Evolutionary conservation across 768 basidiomycete species (phyloP).

Genomic region (Dioszegia hungarica): DNA sequence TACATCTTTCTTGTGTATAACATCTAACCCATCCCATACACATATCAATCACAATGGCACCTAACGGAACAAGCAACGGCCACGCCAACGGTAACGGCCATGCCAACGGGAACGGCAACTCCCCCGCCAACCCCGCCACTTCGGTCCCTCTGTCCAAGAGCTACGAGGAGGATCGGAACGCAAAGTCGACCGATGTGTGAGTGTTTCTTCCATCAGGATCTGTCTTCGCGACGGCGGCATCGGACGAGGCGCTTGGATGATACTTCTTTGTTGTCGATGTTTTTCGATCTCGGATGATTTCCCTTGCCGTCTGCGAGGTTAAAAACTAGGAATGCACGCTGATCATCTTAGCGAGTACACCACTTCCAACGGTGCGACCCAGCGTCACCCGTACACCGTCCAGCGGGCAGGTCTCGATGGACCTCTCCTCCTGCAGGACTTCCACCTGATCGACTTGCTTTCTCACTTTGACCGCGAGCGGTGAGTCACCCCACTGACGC

Average conservation of each 20-base stretch:
- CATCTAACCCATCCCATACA: neutral
- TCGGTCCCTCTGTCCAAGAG: conserved; percentile 10
- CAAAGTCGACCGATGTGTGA: conserved; percentile 32
- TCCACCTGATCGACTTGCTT: conserved; percentile 71
- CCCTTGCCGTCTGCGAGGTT: too few species aligned
- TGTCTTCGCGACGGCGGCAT: too few species aligned
- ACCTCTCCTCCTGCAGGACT: conserved; percentile 78
- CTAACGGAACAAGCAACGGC: neutral
- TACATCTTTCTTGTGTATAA: too few species aligned
- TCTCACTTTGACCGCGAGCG: conserved; percentile 60
- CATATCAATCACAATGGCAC: neutral
- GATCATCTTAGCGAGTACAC: conserved; percentile 59
- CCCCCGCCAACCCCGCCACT: conserved; percentile 2
- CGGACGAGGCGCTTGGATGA: too few species aligned
- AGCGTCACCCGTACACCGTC: conserved; percentile 57
- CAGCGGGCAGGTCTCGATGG: conserved; percentile 70
- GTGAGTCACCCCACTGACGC: conserved; percentile 23
- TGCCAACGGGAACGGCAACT: conserved; percentile 5
- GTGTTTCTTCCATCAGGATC: neutral
- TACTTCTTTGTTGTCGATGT: too few species aligned
- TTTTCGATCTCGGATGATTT: too few species aligned
- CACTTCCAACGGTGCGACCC: conserved; percentile 74
- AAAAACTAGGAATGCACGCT: too few species aligned
- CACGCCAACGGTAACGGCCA: neutral
- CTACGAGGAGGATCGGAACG: conserved; percentile 32